These are phyloP conservation scores for Yamadazyma trypodendri DNA, from an alignment of 1,139 yeast genomes.

Conservation along the genomic window DNA sequence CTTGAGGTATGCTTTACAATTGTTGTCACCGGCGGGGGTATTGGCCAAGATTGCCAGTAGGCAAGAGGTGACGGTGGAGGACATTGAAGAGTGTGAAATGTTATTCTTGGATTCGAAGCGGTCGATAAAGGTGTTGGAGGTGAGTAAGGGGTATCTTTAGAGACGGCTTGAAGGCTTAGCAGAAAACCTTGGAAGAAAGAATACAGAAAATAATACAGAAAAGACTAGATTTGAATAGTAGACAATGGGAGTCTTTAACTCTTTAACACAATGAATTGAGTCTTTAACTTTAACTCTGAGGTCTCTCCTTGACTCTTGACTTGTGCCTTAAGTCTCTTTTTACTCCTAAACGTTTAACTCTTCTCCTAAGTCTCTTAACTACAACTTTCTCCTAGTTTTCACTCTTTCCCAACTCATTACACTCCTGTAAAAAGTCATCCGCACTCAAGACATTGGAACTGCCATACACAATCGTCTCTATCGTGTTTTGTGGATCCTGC, in stretches of 20 bases:
- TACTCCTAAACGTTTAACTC: not conserved
- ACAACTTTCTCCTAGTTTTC: not conserved
- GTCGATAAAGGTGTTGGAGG: slow-evolving; percentile 74
- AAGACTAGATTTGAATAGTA: slow-evolving; percentile 10
- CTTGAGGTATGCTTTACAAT: slow-evolving; percentile 86
- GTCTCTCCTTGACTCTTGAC: too few species aligned
- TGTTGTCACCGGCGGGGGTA: slow-evolving; percentile 87
- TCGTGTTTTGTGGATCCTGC: slow-evolving; percentile 37
- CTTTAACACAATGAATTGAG: too few species aligned
- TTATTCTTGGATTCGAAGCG: slow-evolving; percentile 88
- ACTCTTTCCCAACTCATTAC: slow-evolving; percentile 52
- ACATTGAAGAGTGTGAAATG: slow-evolving; percentile 82
- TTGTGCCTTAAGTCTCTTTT: not conserved
- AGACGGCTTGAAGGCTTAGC: too few species aligned
- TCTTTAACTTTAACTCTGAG: too few species aligned
- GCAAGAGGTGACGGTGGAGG: slow-evolving; percentile 63
- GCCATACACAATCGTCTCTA: slow-evolving; percentile 70
- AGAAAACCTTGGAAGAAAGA: too few species aligned
- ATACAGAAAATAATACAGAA: too few species aligned
- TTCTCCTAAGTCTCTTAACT: too few species aligned
- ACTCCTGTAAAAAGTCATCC: slow-evolving; percentile 68
- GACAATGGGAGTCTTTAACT: not conserved
- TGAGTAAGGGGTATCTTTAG: slow-evolving; percentile 46
- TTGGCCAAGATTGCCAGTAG: slow-evolving; percentile 75
- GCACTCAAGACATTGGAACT: slow-evolving; percentile 83